Evolutionary conservation across 768 basidiomycete genomes (phyloP), one percentile per base, ranked within the genome.

Genomic region (Auricularia sp.): DNA sequence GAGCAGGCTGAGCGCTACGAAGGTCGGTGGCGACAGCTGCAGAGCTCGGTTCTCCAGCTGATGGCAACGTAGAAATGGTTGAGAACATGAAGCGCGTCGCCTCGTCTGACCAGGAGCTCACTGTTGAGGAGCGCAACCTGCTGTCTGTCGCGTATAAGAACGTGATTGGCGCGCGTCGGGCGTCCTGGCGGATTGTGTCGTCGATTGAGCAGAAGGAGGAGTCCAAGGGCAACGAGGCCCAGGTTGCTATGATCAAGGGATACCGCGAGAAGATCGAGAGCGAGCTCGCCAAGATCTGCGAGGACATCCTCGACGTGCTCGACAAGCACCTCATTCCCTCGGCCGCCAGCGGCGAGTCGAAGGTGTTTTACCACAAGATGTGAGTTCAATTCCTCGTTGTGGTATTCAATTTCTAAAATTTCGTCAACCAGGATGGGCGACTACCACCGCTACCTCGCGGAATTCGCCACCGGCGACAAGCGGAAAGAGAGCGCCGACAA

Each of bases 61-160:
- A 59, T 35, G 79, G 78, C 76, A 79, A 67, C 37, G 71, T 77
- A 90, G 88, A 92, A 73, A 87, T 90, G 68, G 85, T 92, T 68
- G 76, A 81, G 66, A 87, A 90, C 77, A 86, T 93, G 78, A 93
- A 92, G 80, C 75, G 78, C 51, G 83, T 92, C 67, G 81, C 83
- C 64, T 79, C 83, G 58, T 84, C 84, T 69, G 85, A 86, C 69
- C 82, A 85, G 65, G 84, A 81, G 65, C 82, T 93, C 68, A 85
- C 86, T 61, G 82, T 88, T 68, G 92, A 94, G 73, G 92, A 94
- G 77, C 89, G 92, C 70, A 94, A 90, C 75, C 81, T 94, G 42
- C 83, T 94, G 65, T 94, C 92, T 3, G 84, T 93, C 66, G 92
- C 92, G 34, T 94, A 92, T 80, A 95, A 94, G 82, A 93, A 93